A percentile compares a stretch with the other conserved stretches of the same genome.
These are phyloP conservation scores for Melanogaster broomeanus DNA, from an alignment of 768 basidiomycete genomes.

Conservation along the genomic window DNA sequence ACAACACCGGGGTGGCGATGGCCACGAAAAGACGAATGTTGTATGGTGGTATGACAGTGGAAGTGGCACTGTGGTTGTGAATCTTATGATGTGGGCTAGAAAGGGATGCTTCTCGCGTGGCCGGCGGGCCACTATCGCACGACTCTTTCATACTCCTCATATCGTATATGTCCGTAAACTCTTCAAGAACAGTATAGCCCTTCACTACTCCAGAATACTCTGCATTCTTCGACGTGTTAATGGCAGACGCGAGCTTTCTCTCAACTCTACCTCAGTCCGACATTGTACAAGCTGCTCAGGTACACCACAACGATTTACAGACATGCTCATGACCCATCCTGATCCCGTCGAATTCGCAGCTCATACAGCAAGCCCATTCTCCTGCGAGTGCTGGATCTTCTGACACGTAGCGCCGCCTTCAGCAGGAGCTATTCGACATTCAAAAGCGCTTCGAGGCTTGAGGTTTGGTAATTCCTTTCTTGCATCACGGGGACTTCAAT, in stretches of 20 bases:
- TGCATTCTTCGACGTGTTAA: conserved; percentile 5
- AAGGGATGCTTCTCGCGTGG: neutral
- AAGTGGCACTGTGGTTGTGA: too few relatives aligned
- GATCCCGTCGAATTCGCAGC: conserved; percentile 37
- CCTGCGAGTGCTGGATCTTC: conserved; percentile 51
- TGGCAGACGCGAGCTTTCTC: conserved; percentile 42
- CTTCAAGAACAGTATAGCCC: neutral
- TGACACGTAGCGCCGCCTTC: conserved; percentile 61
- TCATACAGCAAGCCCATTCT: conserved; percentile 70
- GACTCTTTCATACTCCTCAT: neutral
- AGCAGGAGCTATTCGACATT: conserved; percentile 74
- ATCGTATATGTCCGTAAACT: neutral
- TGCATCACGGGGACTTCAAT: conserved; percentile 71
- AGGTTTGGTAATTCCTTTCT: conserved; percentile 79
- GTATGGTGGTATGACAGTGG: too few relatives aligned
- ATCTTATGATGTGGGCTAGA: neutral
- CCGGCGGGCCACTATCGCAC: neutral
- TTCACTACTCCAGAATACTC: neutral
- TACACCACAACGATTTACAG: conserved; percentile 35
- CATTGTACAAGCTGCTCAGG: conserved; percentile 59
- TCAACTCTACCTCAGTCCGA: conserved; percentile 54
- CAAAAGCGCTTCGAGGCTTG: conserved; percentile 80
- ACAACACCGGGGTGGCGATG: too few relatives aligned
- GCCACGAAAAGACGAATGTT: too few relatives aligned
- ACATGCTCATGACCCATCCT: conserved; percentile 7